Conservation (phyloP, 2,329 filamentous ascomycete genomes). For the Fonsecaea pedrosoi region DNA sequence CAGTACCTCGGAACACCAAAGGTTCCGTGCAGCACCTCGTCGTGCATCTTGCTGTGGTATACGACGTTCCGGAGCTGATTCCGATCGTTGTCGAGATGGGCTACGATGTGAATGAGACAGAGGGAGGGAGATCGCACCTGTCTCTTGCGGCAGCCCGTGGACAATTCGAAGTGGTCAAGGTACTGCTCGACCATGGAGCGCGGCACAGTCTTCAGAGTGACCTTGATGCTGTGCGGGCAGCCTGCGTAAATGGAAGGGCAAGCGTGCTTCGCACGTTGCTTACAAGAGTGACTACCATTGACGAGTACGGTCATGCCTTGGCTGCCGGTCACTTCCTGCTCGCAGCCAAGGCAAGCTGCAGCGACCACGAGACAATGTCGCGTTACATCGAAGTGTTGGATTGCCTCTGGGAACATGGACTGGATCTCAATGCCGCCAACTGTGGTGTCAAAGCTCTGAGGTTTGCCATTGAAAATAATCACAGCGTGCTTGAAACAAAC, state of each 20-base stretch:
- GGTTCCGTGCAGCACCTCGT: slow-evolving; percentile 6
- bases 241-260: slow-evolving; percentile 2
- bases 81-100: slow-evolving; percentile 12
- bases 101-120: slow-evolving; percentile 10
- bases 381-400: slow-evolving; percentile 1
- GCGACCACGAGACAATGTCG: not conserved
- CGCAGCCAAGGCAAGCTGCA: not conserved
- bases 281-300: not conserved
- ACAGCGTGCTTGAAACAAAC: not conserved
- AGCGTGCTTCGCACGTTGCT: slow-evolving; percentile 10
- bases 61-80: slow-evolving; percentile 3
- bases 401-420: slow-evolving; percentile 7
- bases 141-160: not conserved
- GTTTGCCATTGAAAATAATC: slow-evolving; percentile 1
- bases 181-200: slow-evolving; percentile 15
- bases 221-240: slow-evolving; percentile 10
- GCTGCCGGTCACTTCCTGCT: slow-evolving; percentile 10
- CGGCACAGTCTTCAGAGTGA: not conserved
- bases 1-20: not conserved
- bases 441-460: slow-evolving; percentile 13
- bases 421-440: slow-evolving; percentile 12
- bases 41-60: slow-evolving; percentile 2
- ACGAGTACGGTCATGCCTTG: slow-evolving; percentile 16
- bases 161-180: not conserved
- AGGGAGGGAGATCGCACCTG: slow-evolving; percentile 5